These are phyloP conservation scores for Amauroascus niger DNA, from an alignment of 2,329 filamentous ascomycete genomes.

Conservation along the genomic window DNA sequence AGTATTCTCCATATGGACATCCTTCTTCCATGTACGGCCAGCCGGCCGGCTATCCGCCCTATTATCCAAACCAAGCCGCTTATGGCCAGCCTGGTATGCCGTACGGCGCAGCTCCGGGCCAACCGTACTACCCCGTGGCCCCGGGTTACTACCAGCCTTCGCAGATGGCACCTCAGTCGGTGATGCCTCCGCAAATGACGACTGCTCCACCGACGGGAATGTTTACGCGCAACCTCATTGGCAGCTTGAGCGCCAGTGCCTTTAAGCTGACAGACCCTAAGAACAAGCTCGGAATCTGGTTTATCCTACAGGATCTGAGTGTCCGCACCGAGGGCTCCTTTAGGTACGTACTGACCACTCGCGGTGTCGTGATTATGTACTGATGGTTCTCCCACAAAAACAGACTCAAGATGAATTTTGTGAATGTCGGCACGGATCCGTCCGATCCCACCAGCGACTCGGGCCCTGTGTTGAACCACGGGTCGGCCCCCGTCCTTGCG, in stretches of 20 bases:
- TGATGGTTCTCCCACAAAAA: too few relatives aligned
- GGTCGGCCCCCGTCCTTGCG: constrained; percentile 70
- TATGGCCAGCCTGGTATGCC: constrained; percentile 22
- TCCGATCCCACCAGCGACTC: constrained; percentile 21
- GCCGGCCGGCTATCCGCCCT: constrained; percentile 27
- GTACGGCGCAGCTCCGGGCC: constrained; percentile 25
- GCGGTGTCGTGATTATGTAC: too few relatives aligned
- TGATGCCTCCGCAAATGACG: constrained; percentile 23
- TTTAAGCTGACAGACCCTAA: constrained; percentile 70
- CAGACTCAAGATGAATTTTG: constrained; percentile 64
- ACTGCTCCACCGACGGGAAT: constrained; percentile 58
- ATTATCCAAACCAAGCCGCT: constrained; percentile 24
- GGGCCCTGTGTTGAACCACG: constrained; percentile 53
- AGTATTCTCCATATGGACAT: constrained; percentile 29
- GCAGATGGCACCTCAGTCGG: constrained; percentile 6
- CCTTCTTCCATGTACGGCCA: constrained; percentile 35
- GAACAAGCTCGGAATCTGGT: constrained; percentile 86
- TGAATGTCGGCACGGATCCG: constrained; percentile 60
- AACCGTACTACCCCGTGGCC: constrained; percentile 24
- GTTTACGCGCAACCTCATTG: constrained; percentile 92
- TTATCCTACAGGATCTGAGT: constrained; percentile 88
- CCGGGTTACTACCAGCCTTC: constrained; percentile 7
- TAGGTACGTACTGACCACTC: constrained; percentile 52
- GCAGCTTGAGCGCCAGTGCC: constrained; percentile 79
- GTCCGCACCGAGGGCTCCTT: constrained; percentile 88